Evolutionary conservation across 2,329 filamentous ascomycete genomes (phyloP), one percentile per base, ranked within the genome.

Genomic region (Fusarium sp.): DNA sequence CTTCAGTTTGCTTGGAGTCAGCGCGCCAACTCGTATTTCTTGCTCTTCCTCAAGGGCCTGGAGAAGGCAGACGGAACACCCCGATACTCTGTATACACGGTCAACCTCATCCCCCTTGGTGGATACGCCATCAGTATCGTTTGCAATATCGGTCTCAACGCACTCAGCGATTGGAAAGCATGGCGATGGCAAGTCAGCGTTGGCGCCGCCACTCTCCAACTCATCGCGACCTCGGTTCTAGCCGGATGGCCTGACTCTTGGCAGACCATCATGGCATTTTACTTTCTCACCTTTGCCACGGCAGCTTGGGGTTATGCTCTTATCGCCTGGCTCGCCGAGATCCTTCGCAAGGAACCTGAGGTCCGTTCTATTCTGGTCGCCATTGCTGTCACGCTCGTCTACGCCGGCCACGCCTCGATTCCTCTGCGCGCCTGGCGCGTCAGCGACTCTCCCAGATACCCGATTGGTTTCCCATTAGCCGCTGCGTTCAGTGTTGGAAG

Each of bases 161-260:
- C 88, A 81, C 13, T 88, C 84, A 75, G 81, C 79, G 7, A 76
- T 84, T 52, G 85, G 85, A 31, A 78, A 8, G 57, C 45, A 4
- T 74, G 77, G 24, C 78, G 87, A 13, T 87, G 85, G 85, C 87
- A 86, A 2, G 80, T 87, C 1, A 83, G 86, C 42, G 73, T 88
- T 9, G 82, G 85, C 47, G 84, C 83, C 2, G 85, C 81, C 1
- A 75, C 80, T 9, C 45, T 80, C 7, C 74, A 79, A 14, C 61
- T 81, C 9, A 58, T 75, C 3, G 78, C 79, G 0, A 79, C 76
- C 1, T 68, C 76, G 2, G 77, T 78, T 17, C 76, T 73, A 0
- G 53, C 69, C 2, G 54, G 66, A 1, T 73, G 71, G 71, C 71
- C 71, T 2, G 42, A 51, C 24, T 73, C 71, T 4, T 71, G 61